Conservation (phyloP, 768 basidiomycete genomes). For the Pisolithus tinctorius region DNA sequence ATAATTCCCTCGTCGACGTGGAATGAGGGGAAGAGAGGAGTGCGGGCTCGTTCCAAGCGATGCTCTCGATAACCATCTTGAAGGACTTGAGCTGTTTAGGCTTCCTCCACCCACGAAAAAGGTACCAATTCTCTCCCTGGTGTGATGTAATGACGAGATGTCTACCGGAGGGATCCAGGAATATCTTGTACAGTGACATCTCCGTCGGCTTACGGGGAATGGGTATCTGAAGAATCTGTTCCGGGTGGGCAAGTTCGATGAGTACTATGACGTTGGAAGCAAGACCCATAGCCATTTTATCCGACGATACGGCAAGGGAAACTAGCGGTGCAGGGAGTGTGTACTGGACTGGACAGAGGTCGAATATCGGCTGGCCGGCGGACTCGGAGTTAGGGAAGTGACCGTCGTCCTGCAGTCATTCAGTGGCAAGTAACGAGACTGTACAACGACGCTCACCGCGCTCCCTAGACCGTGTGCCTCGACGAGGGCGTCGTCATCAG, state of each 20-base stretch:
- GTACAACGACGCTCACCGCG: constrained; percentile 7
- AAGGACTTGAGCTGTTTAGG: constrained; percentile 72
- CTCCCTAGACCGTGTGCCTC: constrained; percentile 32
- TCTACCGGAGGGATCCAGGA: constrained; percentile 88
- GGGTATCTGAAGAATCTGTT: constrained; percentile 77
- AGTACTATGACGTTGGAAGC: constrained; percentile 71
- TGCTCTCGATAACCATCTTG: constrained; percentile 79
- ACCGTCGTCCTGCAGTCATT: constrained; percentile 23
- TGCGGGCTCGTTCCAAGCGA: constrained; percentile 83
- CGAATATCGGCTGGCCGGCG: constrained; percentile 57
- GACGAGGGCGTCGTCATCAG: constrained; percentile 40
- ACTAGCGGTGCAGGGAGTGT: constrained; percentile 80
- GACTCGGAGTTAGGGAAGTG: constrained; percentile 25
- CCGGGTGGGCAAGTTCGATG: constrained; percentile 84
- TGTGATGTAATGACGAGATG: constrained; percentile 83
- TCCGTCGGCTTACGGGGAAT: constrained; percentile 72
- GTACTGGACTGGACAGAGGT: constrained; percentile 85
- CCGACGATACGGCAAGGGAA: constrained; percentile 78
- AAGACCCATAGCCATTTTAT: constrained; percentile 81
- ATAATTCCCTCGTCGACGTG: constrained; percentile 75
- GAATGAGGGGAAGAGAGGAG: constrained; percentile 57
- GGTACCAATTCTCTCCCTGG: constrained; percentile 92
- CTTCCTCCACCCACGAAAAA: constrained; percentile 77
- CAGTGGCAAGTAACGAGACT: constrained; percentile 3
- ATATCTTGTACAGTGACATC: constrained; percentile 73